A percentile compares a stretch with the other conserved stretches of the same genome.
phyloP scores from a whole-genome alignment of 352 stramenopile genomes.

The Vaucheria bursata region DNA sequence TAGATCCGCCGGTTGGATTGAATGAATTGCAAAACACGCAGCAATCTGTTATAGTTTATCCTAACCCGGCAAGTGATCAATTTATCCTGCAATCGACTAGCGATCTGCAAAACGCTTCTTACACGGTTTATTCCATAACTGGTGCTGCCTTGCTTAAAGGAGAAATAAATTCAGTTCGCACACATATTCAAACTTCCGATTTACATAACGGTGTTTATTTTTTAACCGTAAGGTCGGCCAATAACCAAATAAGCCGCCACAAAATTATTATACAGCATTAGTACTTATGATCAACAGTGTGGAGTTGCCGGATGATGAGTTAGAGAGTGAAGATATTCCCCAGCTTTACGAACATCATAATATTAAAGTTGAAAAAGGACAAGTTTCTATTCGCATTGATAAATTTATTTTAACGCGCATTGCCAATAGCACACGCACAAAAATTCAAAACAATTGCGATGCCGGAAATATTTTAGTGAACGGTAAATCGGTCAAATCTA shows the following conservation, averaged over 20 bases:
- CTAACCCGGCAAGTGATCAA: too few species aligned
- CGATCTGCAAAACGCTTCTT: too few species aligned
- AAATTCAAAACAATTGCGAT: background rate
- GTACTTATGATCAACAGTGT: background rate
- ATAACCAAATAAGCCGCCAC: background rate
- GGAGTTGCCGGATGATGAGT: background rate
- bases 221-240: background rate
- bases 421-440: background rate
- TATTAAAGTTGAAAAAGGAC: constrained; percentile 4
- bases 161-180: background rate
- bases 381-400: constrained; percentile 2
- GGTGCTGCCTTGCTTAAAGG: too few species aligned
- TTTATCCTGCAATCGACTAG: too few species aligned
- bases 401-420: background rate
- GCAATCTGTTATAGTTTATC: too few species aligned
- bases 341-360: constrained; percentile 2
- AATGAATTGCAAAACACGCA: too few species aligned
- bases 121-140: too few species aligned
- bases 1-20: too few species aligned
- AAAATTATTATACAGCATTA: constrained; percentile 6
- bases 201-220: background rate
- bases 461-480: background rate
- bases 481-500: background rate
- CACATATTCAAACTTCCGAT: background rate
- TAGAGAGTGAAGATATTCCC: background rate